Conservation (phyloP, 768 basidiomycete genomes). For the Pleurotus sapidus region DNA sequence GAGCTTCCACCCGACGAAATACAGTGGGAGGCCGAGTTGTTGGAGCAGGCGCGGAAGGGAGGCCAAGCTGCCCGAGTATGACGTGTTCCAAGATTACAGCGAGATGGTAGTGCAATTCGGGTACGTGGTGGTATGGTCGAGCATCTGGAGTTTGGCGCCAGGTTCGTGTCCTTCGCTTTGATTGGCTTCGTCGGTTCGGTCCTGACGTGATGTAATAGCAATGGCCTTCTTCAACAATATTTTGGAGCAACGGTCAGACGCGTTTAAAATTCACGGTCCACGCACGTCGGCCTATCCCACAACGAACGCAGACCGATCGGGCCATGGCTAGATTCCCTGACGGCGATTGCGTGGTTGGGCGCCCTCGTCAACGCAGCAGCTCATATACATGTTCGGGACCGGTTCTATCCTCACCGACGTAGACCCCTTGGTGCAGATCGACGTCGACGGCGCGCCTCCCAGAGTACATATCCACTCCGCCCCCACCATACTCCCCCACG, state of each 20-base stretch:
- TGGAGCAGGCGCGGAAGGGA: constrained; percentile 80
- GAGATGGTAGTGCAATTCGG: constrained; percentile 98
- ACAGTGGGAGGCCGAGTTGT: constrained; percentile 71
- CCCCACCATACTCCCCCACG: neutral
- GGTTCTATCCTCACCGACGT: neutral
- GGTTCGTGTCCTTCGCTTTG: constrained; percentile 33
- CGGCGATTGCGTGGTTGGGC: constrained; percentile 87
- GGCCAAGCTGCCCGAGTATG: constrained; percentile 77
- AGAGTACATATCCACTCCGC: neutral
- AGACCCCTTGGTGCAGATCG: constrained; percentile 1
- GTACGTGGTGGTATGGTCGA: constrained; percentile 88
- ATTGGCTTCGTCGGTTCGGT: neutral
- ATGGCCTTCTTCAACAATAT: constrained; percentile 93
- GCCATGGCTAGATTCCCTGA: constrained; percentile 88
- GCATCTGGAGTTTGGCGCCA: constrained; percentile 91
- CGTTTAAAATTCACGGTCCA: constrained; percentile 93
- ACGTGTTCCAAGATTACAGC: constrained; percentile 83
- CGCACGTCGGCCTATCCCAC: constrained; percentile 78
- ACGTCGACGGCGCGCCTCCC: constrained; percentile 7
- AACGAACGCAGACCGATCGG: constrained; percentile 91
- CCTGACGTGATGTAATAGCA: constrained; percentile 27
- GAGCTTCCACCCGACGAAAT: constrained; percentile 34
- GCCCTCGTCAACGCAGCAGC: constrained; percentile 85
- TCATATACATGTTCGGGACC: constrained; percentile 87
- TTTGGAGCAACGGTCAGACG: constrained; percentile 89